These are phyloP conservation scores for Ocimum tenuiflorum DNA, from an alignment of 257 asterid species.

Conservation along the genomic window DNA sequence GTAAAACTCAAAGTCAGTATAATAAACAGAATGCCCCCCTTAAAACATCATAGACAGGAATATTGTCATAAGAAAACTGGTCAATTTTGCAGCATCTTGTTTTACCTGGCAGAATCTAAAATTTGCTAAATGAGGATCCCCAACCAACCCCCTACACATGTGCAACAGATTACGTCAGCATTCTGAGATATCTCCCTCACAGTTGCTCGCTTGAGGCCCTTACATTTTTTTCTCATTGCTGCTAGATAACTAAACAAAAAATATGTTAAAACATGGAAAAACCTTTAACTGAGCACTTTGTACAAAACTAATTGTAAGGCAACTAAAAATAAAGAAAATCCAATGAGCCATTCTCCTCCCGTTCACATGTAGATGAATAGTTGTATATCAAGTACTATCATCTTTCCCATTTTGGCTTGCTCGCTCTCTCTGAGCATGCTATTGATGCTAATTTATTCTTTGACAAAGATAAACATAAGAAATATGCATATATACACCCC, in stretches of 20 bases:
- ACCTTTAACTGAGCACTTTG: no score
- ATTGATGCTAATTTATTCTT: neutral
- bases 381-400: no score
- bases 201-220: slow-evolving; percentile 89
- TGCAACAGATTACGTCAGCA: slow-evolving; percentile 99
- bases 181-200: slow-evolving; percentile 99
- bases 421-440: neutral
- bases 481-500: neutral
- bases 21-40: neutral
- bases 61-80: no score
- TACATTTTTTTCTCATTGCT: slow-evolving; percentile 92
- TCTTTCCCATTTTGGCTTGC: no score
- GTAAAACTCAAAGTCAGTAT: slow-evolving; percentile 1
- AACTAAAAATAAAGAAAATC: no score
- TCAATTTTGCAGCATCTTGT: neutral
- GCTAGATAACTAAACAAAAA: no score
- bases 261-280: no score
- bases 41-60: no score
- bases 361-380: no score
- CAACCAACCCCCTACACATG: slow-evolving; percentile 99
- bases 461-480: neutral
- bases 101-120: slow-evolving; percentile 95
- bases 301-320: no score
- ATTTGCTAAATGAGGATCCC: slow-evolving; percentile 95
- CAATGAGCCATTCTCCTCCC: no score